A percentile compares a stretch with the other conserved stretches of the same genome.
phyloP scores from a whole-genome alignment of 768 basidiomycete species.

The Exsudoporus frostii region DNA sequence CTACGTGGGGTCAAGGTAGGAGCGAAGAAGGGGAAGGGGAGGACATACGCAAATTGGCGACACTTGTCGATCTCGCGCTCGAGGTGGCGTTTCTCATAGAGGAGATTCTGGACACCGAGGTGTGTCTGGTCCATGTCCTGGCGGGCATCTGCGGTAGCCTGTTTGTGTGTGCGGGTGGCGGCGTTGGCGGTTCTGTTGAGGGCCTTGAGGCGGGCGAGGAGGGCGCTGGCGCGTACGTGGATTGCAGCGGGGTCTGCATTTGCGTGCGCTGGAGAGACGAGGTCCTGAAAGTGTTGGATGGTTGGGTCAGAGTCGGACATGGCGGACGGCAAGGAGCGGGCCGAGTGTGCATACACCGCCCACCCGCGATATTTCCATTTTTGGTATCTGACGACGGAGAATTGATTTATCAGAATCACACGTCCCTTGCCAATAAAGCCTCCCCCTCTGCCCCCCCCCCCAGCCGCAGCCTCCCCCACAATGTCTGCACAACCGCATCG shows the following conservation, averaged over 20 bases:
- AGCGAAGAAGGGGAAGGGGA: background rate
- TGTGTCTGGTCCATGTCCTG: constrained; percentile 90
- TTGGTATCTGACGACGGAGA: constrained; percentile 7
- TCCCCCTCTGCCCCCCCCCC: background rate
- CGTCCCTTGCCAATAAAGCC: constrained; percentile 23
- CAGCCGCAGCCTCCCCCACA: background rate
- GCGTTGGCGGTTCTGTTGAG: constrained; percentile 73
- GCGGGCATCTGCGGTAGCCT: constrained; percentile 68
- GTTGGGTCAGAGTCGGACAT: constrained; percentile 44
- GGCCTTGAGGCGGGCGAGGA: constrained; percentile 76
- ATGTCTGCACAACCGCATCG: constrained; percentile 41
- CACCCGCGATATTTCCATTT: background rate
- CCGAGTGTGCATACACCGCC: background rate
- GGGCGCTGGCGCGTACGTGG: constrained; percentile 67
- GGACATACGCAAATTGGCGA: constrained; percentile 77
- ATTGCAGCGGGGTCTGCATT: constrained; percentile 39
- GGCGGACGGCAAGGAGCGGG: constrained; percentile 9
- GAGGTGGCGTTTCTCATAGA: constrained; percentile 86
- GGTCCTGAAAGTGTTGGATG: constrained; percentile 60
- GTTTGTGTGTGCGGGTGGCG: constrained; percentile 67
- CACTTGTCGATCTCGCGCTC: constrained; percentile 92
- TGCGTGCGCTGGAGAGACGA: constrained; percentile 54
- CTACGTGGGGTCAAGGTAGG: constrained; percentile 36
- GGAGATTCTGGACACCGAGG: constrained; percentile 79
- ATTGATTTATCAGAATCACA: constrained; percentile 12